Evolutionary conservation across 1,284 basidiomycete species (phyloP).

Genomic region (Erythrobasidium hasegawianum): DNA sequence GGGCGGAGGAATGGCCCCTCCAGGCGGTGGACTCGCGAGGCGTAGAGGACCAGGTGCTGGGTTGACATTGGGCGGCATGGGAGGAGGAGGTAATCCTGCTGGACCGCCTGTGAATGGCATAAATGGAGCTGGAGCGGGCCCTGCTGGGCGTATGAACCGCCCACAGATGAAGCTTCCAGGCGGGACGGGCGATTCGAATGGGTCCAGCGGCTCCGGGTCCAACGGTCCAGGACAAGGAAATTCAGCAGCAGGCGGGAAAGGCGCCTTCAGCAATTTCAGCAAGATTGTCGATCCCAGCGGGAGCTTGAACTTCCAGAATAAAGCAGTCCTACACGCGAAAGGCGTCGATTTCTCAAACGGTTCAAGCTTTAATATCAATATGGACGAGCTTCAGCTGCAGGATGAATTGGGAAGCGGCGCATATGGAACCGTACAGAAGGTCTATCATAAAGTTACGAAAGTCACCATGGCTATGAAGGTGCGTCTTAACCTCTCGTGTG

Average conservation of each 20-base stretch:
- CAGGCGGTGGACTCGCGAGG: constrained; percentile 44
- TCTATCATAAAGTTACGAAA: constrained; percentile 87
- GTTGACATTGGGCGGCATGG: constrained; percentile 48
- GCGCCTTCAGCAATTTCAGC: constrained; percentile 80
- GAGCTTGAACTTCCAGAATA: constrained; percentile 84
- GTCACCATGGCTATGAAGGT: constrained; percentile 99
- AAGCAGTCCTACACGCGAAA: constrained; percentile 84
- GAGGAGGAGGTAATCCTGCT: constrained; percentile 39
- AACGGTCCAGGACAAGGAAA: constrained; percentile 7
- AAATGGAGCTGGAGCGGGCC: background rate
- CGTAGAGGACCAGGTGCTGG: constrained; percentile 48
- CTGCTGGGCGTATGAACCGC: background rate
- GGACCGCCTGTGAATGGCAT: background rate
- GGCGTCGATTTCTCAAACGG: constrained; percentile 96
- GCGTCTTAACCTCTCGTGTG: constrained; percentile 37
- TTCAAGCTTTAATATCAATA: constrained; percentile 89
- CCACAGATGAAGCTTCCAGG: background rate
- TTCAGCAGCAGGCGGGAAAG: constrained; percentile 38
- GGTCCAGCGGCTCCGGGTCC: background rate
- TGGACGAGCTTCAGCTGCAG: constrained; percentile 81
- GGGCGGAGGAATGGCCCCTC: background rate
- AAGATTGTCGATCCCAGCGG: constrained; percentile 96
- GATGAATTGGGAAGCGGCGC: constrained; percentile 94
- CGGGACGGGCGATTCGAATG: background rate
- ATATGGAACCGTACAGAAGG: constrained; percentile 95